Evolutionary conservation across 495 filamentous ascomycete genomes (phyloP), one percentile per base, ranked within the genome.

Genomic region (Clohesyomyces aquaticus): DNA sequence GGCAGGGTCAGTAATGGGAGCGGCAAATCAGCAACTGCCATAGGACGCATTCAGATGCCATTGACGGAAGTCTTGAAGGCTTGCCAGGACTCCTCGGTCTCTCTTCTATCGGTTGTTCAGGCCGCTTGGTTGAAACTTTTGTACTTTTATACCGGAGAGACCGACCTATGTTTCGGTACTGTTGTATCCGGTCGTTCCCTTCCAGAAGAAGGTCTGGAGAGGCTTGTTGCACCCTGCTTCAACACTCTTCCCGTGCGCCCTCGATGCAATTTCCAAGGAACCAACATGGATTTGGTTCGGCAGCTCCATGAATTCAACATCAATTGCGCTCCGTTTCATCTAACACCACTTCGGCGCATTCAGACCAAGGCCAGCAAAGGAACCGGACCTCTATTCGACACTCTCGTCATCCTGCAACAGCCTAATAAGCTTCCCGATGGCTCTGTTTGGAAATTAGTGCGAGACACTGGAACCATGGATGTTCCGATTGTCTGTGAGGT

Each of bases 191-290:
- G 91, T 0, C 83, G 91, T 32, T 86, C 84, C 0, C 67, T 88
- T 11, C 74, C 86, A 2, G 69, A 91, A 19, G 80, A 87, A 22
- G 79, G 81, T 3, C 79, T 93, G 26, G 83, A 90, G 12, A 78
- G 84, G 4, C 84, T 96, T 9, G 82, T 96, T 21, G 87, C 88
- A 1, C 93, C 93, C 1, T 91, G 91, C 71, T 94, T 96, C 76
- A 96, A 93, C 62, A 96, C 93, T 0, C 78, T 96, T 21, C 91
- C 93, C 0, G 75, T 91, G n/a, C 81, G 91, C 19, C 72, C 88
- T 54, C 71, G 82, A 27, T 52, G 87, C n/a, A 69, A 75, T 2
- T 60, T 54, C 11, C 57, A 46, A 22, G 70, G 51, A 59, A 79
- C 52, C 63, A 85, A 85, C 55, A 50, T 76, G n/a, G 81, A 85